Evolutionary conservation across 192 early-diverging fungal species (phyloP).

Genomic region (Pecoramyces ruminantium): DNA sequence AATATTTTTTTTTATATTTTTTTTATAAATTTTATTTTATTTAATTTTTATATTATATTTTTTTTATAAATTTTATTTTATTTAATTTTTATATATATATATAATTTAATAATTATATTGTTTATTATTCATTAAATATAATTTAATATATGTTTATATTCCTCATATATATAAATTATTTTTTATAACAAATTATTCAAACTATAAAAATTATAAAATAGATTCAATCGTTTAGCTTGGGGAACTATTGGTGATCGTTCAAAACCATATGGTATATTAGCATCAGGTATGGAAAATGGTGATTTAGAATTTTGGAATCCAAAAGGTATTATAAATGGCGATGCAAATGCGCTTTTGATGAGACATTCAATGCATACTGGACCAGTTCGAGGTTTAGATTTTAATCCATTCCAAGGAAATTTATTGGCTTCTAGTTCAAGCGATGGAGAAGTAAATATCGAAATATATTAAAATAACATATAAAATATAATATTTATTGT

Average conservation of each 20-base stretch:
- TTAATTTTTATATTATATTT: background rate
- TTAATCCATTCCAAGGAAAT: slow-evolving; percentile 72
- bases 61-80: too few species aligned
- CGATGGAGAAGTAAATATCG: slow-evolving; percentile 79
- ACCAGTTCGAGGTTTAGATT: slow-evolving; percentile 77
- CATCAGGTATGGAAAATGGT: slow-evolving; percentile 88
- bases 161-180: too few species aligned
- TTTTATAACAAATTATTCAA: too few species aligned
- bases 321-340: slow-evolving; percentile 44
- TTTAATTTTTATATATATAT: too few species aligned
- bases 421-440: slow-evolving; percentile 75
- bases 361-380: slow-evolving; percentile 63
- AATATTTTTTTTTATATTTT: background rate
- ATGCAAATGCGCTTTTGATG: slow-evolving; percentile 40
- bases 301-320: slow-evolving; percentile 81
- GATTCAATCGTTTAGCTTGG: slow-evolving; percentile 88
- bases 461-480: background rate
- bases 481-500: background rate
- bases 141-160: too few species aligned
- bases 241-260: slow-evolving; percentile 14
- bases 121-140: too few species aligned
- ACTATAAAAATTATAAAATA: slow-evolving; percentile 6
- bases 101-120: too few species aligned
- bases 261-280: slow-evolving; percentile 58
- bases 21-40: background rate